Conservation (phyloP, 768 basidiomycete species). For the Hypsizygus marmoreus region DNA sequence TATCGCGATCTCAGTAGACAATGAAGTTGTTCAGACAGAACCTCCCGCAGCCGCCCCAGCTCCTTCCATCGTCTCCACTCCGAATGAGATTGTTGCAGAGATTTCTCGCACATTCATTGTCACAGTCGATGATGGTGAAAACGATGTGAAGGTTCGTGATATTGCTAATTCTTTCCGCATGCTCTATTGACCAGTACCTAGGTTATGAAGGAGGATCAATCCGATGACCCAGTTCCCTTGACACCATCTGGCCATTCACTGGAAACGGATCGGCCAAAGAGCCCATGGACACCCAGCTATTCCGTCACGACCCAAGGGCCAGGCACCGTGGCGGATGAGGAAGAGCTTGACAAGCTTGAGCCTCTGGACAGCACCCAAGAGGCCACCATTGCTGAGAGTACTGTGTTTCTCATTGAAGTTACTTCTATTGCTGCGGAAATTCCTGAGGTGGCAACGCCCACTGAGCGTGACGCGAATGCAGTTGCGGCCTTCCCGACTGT, state of each 20-base stretch:
- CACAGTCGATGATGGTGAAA: neutral
- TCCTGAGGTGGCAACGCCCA: neutral
- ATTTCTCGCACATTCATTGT: neutral
- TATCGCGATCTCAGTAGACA: no score
- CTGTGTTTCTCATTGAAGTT: neutral
- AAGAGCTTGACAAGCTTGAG: constrained; percentile 17
- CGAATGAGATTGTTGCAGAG: neutral
- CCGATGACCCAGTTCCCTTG: neutral
- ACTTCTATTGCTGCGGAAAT: neutral
- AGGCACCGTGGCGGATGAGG: constrained; percentile 5
- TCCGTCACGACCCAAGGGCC: constrained; percentile 18
- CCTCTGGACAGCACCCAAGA: constrained; percentile 9
- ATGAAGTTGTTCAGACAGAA: neutral
- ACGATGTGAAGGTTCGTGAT: neutral
- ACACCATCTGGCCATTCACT: neutral
- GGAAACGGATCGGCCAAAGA: constrained; percentile 11
- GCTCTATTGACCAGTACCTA: neutral
- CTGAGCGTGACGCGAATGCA: neutral
- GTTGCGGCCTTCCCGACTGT: constrained; percentile 15
- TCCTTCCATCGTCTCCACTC: no score
- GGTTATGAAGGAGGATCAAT: neutral
- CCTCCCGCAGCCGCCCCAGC: no score
- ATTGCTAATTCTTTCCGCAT: neutral
- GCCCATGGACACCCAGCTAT: constrained; percentile 21
- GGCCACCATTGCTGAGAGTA: neutral